Evolutionary conservation across 2,329 filamentous ascomycete genomes (phyloP), one percentile per base, ranked within the genome.

Genomic region (Cladophialophora exuberans): DNA sequence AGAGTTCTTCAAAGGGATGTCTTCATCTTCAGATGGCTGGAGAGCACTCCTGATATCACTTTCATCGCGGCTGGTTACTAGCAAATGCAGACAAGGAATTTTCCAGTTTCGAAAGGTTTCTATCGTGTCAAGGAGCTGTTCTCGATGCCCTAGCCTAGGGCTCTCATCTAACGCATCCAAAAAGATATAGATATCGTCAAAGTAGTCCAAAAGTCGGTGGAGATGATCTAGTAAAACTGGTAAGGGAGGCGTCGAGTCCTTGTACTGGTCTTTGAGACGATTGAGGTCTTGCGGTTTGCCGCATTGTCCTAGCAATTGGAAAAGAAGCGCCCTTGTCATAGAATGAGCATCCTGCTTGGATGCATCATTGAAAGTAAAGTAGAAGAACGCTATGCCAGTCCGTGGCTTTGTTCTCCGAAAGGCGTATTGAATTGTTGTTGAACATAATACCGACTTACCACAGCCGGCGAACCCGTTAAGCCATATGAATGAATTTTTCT

Each of bases 381-480:
- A 65, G 38, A 64, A 65, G 33, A 62, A 65, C 2, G 60, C 62
- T 23, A 69, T 62, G 10, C 59, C 66, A 5, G 59, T 36, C 6
- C 15, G 10, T 23, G 53, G 25, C 25, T 49, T 28, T 17, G 11
- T 56, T 15, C 59, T 41, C 4, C 45, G 53, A 13, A 63, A 56
- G 2, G 54, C 57, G 48, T 57, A 22, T 23, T 67, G 54, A 17
- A 67, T 68, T 18, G 62, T 59, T 18, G 62, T 66, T 15, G 66
- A 67, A 53, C 59, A 67, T 6, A 69, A 46, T 15, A 69, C 52
- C 3, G 66, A 67, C 46, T 69, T 69, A 15, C 67, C 65, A 57
- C 60, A 68, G 28, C 67, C 67, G 6, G 66, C 62, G 42, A 66
- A 64, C 3, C 66, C 66, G 36, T 66, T 55, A 0, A 70, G 20